A percentile compares a stretch with the other conserved stretches of the same genome.
These are phyloP conservation scores for Evansstolkia leycettana DNA, from an alignment of 495 filamentous ascomycete genomes.

Conservation along the genomic window DNA sequence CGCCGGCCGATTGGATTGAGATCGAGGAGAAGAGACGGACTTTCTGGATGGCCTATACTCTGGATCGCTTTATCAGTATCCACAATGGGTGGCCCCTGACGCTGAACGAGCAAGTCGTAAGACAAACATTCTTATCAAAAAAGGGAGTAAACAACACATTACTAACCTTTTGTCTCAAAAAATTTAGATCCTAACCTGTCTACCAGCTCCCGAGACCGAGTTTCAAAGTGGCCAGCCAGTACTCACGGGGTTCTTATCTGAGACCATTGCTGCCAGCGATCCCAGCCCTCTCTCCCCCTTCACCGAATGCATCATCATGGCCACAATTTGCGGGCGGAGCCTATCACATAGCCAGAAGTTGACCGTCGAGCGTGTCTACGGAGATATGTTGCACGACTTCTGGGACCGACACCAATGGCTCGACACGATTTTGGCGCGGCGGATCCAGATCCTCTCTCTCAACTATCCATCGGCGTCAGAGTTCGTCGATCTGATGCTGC, in stretches of 20 bases:
- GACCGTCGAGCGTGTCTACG: constrained; percentile 12
- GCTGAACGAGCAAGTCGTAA: constrained; percentile 37
- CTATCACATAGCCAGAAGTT: constrained; percentile 31
- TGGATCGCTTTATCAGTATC: constrained; percentile 41
- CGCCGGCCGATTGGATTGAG: constrained; percentile 14
- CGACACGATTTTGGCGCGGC: constrained; percentile 24
- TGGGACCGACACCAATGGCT: constrained; percentile 38
- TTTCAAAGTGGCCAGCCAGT: constrained; percentile 37
- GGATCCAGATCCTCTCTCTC: constrained; percentile 21
- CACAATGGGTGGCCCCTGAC: constrained; percentile 33
- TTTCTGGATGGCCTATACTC: constrained; percentile 44
- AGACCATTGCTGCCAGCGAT: constrained; percentile 19
- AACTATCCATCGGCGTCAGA: constrained; percentile 20
- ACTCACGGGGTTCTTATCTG: constrained; percentile 28
- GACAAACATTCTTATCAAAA: too few species aligned
- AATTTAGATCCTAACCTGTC: not conserved
- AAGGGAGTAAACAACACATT: too few species aligned
- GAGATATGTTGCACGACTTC: constrained; percentile 20
- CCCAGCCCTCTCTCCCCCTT: constrained; percentile 26
- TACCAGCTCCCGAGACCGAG: constrained; percentile 27
- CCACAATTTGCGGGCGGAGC: constrained; percentile 34
- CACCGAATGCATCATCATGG: constrained; percentile 33
- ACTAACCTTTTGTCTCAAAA: too few species aligned
- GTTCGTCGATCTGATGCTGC: constrained; percentile 33
- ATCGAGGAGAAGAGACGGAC: constrained; percentile 39